These are phyloP conservation scores for Barnettozyma populi DNA, from an alignment of 805 yeast genomes.

Conservation along the genomic window DNA sequence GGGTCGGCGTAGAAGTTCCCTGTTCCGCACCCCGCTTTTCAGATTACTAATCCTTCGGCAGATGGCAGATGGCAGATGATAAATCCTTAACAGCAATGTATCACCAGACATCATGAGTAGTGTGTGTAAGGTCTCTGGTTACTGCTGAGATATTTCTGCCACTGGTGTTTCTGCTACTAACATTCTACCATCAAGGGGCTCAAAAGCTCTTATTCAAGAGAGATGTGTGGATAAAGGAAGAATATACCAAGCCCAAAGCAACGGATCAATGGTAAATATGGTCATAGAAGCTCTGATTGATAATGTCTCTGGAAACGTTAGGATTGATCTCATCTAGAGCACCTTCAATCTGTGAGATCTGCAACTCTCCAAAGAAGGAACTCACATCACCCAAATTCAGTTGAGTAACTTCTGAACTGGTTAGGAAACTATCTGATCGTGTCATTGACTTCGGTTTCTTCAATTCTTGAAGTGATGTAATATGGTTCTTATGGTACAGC, in stretches of 20 bases:
- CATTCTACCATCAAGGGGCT: too few species aligned
- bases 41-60: too few species aligned
- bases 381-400: slow-evolving; percentile 4
- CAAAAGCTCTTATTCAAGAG: not conserved
- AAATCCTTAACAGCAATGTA: too few species aligned
- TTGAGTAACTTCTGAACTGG: slow-evolving; percentile 1
- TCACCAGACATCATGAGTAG: too few species aligned
- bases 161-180: too few species aligned
- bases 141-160: too few species aligned
- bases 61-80: too few species aligned
- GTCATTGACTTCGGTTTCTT: not conserved
- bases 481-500: not conserved
- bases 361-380: slow-evolving; percentile 2
- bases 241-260: not conserved
- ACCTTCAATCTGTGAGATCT: slow-evolving; percentile 1
- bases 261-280: not conserved
- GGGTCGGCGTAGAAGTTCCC: too few species aligned
- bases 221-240: not conserved
- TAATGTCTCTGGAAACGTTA: not conserved
- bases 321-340: not conserved
- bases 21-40: too few species aligned
- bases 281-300: not conserved
- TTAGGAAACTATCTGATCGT: not conserved
- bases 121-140: too few species aligned
- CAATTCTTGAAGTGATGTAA: not conserved